These are phyloP conservation scores for Phoma sp. DNA, from an alignment of 2,329 filamentous ascomycete species.

Conservation along the genomic window DNA sequence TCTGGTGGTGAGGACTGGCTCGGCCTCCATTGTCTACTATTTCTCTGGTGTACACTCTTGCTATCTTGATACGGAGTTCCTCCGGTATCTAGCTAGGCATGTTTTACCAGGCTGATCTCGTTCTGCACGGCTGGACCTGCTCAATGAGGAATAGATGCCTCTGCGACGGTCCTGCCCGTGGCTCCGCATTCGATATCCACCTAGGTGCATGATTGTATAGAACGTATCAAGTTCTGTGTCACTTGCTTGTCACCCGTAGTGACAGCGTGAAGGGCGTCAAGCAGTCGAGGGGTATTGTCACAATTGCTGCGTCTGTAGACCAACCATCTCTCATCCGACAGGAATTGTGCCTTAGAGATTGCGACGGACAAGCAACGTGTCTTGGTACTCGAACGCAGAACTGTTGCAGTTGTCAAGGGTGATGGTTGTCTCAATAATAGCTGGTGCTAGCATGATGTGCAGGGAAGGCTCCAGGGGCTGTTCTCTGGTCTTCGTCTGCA, in stretches of 20 bases:
- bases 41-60: neutral
- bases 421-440: slow-evolving; percentile 38
- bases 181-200: slow-evolving; percentile 1
- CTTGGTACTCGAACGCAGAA: neutral
- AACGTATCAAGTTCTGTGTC: neutral
- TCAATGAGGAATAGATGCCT: slow-evolving; percentile 7
- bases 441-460: slow-evolving; percentile 39
- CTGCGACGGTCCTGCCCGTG: slow-evolving; percentile 14
- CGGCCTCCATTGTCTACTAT: neutral
- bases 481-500: slow-evolving; percentile 43
- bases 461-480: slow-evolving; percentile 45
- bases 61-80: slow-evolving; percentile 15
- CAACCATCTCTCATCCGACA: neutral
- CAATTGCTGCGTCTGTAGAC: neutral
- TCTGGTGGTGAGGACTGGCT: neutral
- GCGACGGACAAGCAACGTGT: neutral
- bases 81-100: slow-evolving; percentile 17
- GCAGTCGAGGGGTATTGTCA: slow-evolving; percentile 6
- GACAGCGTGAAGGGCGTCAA: slow-evolving; percentile 18
- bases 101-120: slow-evolving; percentile 10
- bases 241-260: slow-evolving; percentile 2
- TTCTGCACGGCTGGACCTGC: slow-evolving; percentile 19
- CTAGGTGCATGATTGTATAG: slow-evolving; percentile 4
- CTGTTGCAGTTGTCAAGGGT: neutral
- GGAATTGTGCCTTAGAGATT: neutral